Base-by-base conservation (phyloP, 306 rosid species). In the Castanea sativa region DNA sequence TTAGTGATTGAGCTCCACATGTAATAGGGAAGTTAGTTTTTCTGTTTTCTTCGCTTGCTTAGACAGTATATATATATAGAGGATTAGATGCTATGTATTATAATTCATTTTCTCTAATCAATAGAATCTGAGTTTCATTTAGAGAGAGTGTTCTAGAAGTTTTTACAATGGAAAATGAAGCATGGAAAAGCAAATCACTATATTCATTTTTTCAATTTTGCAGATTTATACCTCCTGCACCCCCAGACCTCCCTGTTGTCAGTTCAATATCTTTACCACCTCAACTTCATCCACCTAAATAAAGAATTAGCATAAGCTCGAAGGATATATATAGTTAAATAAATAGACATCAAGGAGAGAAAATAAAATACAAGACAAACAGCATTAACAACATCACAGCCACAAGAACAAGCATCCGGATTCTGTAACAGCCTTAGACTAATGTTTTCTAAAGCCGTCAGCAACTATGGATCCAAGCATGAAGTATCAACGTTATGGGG, bases 271-370 rank as follows among this genome's bases (percentile, higher is more conserved):
- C 98, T 87, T 93, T 79, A 77, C 89, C 25, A 95, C 88, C 82
- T 95, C 99, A 83, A 95, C 98, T 93, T 95, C 99, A 87, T 95
- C 99, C 12, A 87, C 98, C 99, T 95, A 76, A 61, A 84, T 25
- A 74, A 77, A 82, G 71, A 79, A 73, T 79, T 72, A 83, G 60
- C 77, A 86, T 81, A 23, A 73, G 69, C 41, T 43, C 29, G 33
- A 73, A 63, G 30, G 60, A 67, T 41, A 59, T 57, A 78, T 75
- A 2, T 38, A 38, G 45, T 60, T 53, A 76, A 71, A 30, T 19
- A 57, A 21, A 80, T 25, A 69, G 43, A 21, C 25, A 52, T 73
- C 79, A 43, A 56, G 38, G 41, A 76, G 27, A 61, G 69, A 69
- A 18, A 38, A 38, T 38, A 77, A 33, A 69, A 72, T 45, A 74